Percentiles rank a stretch among this genome's conserved stretches.
phyloP scores from a whole-genome alignment of 176 grass and related monocot genomes.

The Saccharum officinarum region DNA sequence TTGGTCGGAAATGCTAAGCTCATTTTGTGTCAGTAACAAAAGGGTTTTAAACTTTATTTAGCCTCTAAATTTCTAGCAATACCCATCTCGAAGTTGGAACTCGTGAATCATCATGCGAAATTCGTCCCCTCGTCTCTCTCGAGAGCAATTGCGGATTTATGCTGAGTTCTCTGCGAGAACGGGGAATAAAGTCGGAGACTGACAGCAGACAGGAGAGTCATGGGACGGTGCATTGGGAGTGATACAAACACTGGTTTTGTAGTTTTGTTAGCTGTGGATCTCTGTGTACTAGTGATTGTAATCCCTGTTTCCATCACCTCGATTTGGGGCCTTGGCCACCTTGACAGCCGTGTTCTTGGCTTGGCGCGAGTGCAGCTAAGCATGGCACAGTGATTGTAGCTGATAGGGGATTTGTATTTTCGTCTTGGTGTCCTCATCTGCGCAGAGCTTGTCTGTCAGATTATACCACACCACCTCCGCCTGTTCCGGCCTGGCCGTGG shows the following conservation, averaged over 20 bases:
- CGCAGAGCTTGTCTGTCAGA: constrained; percentile 30
- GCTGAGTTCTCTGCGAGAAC: background rate
- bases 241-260: background rate
- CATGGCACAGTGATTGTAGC: background rate
- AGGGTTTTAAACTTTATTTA: background rate
- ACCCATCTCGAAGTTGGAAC: background rate
- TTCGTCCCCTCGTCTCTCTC: background rate
- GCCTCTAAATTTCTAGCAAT: background rate
- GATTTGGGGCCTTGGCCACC: background rate
- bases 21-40: background rate
- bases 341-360: background rate
- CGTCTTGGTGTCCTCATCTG: constrained; percentile 13
- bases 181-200: background rate
- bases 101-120: background rate
- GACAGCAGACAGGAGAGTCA: background rate
- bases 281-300: no score
- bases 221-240: constrained; percentile 41
- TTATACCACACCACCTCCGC: no score
- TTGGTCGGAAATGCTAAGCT: background rate
- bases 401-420: background rate
- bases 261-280: background rate
- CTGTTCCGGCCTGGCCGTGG: no score
- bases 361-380: background rate
- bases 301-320: background rate
- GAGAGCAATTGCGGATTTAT: background rate